Base-by-base conservation (phyloP, 768 basidiomycete species). In the Suillus luteus region DNA sequence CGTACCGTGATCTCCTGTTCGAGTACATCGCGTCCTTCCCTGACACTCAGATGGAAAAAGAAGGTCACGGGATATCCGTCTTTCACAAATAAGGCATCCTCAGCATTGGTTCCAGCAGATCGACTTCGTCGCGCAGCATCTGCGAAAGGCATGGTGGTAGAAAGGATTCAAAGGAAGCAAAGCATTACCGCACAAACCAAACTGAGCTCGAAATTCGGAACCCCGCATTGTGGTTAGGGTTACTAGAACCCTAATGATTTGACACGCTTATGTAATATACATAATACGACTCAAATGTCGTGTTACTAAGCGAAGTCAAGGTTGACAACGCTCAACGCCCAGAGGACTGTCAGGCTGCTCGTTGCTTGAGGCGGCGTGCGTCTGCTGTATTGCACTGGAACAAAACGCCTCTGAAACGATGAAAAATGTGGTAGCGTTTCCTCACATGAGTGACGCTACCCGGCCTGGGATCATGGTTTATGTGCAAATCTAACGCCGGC, bases 191-290 rank as follows among this genome's bases (percentile, higher is more conserved):
- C 19, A 52, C 9, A n/a, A 43, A 27, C 27, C 35, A 55, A 51
- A n/a, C 9, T 49, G 27, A 49, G 44, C 55, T 22, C 48, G 43
- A 65, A 75, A 64, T 63, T 73, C 71, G 38, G 55, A 72, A 72
- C 72, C 72, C 74, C 66, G 74, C 66, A 63, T 41, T 60, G 15
- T 51, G 74, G 73, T 73, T 73, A 73, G 70, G 72, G 72, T 73
- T 48, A 46, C 31, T 31, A 31, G 31, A 31, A 31, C 31, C 31
- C 31, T 31, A 31, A 31, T 31, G 31, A 2, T 2, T 31, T 31
- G 31, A 31, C 31, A 31, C 31, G 31, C 31, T 31, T 31, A 31
- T 31, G 31, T 31, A 31, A 31, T 31, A 31, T 31, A 2, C n/a
- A n/a, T n/a, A n/a, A 4, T 3, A 31, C 31, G 4, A 31, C 31